Conservation (phyloP, 2,329 filamentous ascomycete genomes). For the Diaporthe nobilis region DNA sequence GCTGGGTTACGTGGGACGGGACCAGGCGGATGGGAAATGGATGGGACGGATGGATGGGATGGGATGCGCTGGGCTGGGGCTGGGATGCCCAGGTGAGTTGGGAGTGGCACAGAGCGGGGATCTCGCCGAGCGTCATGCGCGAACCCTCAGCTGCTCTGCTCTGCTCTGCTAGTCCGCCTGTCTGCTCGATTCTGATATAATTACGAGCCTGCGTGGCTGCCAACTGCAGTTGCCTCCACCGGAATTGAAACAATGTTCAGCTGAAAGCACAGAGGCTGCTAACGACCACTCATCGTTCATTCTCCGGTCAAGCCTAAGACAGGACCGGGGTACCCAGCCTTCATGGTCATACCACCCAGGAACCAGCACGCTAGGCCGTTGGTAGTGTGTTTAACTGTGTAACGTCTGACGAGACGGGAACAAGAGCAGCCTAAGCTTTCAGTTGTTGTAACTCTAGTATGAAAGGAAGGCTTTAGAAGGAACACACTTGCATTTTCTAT, state of each 20-base stretch:
- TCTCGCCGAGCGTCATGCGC: slow-evolving; percentile 17
- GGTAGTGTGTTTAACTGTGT: background rate
- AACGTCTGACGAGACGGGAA: background rate
- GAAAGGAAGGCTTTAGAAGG: background rate
- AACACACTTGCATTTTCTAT: too few relatives aligned
- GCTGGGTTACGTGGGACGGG: background rate
- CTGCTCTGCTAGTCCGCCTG: background rate
- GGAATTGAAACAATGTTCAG: slow-evolving; percentile 13
- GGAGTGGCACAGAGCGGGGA: background rate
- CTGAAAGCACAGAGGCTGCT: background rate
- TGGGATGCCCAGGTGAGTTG: background rate
- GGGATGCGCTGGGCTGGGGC: background rate
- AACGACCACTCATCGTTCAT: background rate
- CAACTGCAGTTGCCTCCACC: background rate
- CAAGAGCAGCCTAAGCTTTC: background rate
- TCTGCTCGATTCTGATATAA: background rate
- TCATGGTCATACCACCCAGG: slow-evolving; percentile 25
- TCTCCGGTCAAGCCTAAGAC: background rate
- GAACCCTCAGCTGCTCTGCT: slow-evolving; percentile 22
- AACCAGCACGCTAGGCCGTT: background rate
- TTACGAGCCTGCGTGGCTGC: background rate
- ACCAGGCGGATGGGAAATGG: slow-evolving; percentile 6
- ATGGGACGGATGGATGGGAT: slow-evolving; percentile 12
- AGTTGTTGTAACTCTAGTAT: background rate
- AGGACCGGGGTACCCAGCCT: slow-evolving; percentile 4